Percentiles rank a stretch among this genome's conserved stretches.
Evolutionary conservation across 2,329 filamentous ascomycete species (phyloP).

Genomic region (Trichoderma sp.): DNA sequence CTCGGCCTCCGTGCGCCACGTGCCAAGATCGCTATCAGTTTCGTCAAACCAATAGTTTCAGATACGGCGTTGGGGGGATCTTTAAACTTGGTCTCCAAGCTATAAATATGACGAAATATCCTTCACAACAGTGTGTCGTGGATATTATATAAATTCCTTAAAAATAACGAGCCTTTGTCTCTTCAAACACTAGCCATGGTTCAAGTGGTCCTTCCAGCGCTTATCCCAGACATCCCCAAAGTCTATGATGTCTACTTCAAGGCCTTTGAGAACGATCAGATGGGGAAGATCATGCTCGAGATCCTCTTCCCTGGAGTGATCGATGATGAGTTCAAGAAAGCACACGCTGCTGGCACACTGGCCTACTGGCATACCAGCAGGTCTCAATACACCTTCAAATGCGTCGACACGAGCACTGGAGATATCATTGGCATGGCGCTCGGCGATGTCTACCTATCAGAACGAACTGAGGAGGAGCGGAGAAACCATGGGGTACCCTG

Average conservation of each 20-base stretch:
- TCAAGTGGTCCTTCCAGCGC: conserved; percentile 42
- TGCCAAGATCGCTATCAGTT: not conserved
- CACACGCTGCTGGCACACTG: conserved; percentile 41
- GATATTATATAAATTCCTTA: not conserved
- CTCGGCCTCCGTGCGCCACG: not conserved
- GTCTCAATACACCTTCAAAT: conserved; percentile 47
- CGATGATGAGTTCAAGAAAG: conserved; percentile 40
- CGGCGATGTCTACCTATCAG: conserved; percentile 40
- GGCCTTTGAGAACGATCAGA: conserved; percentile 40
- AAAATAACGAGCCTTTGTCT: too few species aligned
- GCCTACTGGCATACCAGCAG: conserved; percentile 38
- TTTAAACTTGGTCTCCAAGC: not conserved
- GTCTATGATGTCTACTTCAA: conserved; percentile 48
- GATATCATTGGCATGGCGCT: conserved; percentile 47
- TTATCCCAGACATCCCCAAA: conserved; percentile 44
- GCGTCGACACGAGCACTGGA: conserved; percentile 41
- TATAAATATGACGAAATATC: not conserved
- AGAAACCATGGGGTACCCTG: conserved; percentile 44
- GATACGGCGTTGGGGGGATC: not conserved
- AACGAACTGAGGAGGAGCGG: conserved; percentile 41
- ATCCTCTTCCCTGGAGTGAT: conserved; percentile 40
- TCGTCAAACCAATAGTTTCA: not conserved
- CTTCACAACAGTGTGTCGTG: not conserved
- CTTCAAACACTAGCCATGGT: conserved; percentile 30
- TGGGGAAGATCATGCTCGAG: conserved; percentile 40